Evolutionary conservation across 768 basidiomycete genomes (phyloP).

Genomic region (Collybiopsis confluens): DNA sequence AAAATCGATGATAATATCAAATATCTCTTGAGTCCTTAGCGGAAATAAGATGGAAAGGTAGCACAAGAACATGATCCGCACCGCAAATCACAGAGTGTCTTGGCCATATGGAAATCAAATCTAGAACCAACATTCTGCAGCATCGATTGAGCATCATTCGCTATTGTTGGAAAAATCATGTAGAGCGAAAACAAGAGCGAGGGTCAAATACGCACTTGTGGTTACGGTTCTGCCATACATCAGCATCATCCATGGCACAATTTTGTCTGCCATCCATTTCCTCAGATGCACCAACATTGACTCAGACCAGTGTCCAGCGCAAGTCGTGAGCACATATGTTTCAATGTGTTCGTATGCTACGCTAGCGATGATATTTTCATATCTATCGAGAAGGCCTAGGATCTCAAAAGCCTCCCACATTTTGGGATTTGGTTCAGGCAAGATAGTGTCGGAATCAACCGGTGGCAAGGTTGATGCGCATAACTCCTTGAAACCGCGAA

Average conservation of each 20-base stretch:
- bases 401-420: constrained; percentile 63
- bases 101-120: constrained; percentile 92
- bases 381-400: constrained; percentile 76
- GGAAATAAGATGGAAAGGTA: not conserved
- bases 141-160: constrained; percentile 68
- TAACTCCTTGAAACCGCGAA: constrained; percentile 63
- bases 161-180: constrained; percentile 28
- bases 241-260: constrained; percentile 82
- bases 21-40: constrained; percentile 75
- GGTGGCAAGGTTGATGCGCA: constrained; percentile 54
- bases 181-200: not conserved
- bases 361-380: constrained; percentile 76
- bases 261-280: constrained; percentile 73
- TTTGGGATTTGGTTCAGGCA: constrained; percentile 14
- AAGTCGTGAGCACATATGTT: constrained; percentile 58
- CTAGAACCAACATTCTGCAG: constrained; percentile 74
- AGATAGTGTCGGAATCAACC: constrained; percentile 19
- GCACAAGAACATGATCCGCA: constrained; percentile 27
- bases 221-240: constrained; percentile 70
- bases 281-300: constrained; percentile 59
- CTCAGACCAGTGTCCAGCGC: constrained; percentile 65
- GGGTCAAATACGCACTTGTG: constrained; percentile 35
- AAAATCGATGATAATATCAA: constrained; percentile 93
- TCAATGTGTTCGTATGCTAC: constrained; percentile 89
- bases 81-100: constrained; percentile 85